Conservation (phyloP, 78 protist species). For the Dictyostelium citrinum region DNA sequence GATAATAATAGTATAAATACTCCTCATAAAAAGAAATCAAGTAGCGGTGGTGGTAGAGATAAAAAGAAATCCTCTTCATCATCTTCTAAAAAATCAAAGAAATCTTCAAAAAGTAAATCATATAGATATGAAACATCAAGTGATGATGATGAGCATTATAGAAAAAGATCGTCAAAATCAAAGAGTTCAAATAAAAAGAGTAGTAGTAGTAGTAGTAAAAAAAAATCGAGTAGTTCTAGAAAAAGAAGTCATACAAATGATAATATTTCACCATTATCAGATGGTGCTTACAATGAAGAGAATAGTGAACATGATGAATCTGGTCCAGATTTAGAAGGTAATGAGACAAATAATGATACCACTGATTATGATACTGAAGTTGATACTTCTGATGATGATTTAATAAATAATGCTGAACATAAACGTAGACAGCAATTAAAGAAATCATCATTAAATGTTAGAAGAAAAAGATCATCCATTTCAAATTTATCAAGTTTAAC, state of each 20-base stretch:
- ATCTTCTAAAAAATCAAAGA: neutral
- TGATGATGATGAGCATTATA: conserved; percentile 24
- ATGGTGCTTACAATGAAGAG: neutral
- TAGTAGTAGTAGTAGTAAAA: neutral
- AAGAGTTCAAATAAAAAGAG: neutral
- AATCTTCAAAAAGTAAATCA: conserved; percentile 30
- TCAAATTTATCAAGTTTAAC: neutral
- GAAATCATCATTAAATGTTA: neutral
- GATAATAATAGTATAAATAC: neutral
- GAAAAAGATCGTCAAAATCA: neutral
- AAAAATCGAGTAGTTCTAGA: neutral
- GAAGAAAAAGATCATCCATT: neutral
- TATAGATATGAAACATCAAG: conserved; percentile 4
- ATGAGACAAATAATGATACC: neutral
- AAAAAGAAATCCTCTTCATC: neutral
- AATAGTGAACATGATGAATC: neutral
- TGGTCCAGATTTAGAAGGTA: neutral
- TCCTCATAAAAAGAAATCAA: neutral
- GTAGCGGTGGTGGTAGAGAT: neutral
- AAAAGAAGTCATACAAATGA: conserved; percentile 2
- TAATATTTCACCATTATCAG: neutral
- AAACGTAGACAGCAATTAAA: neutral
- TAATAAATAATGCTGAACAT: neutral
- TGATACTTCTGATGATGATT: neutral
- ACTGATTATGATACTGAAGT: neutral